These are phyloP conservation scores for Globisporangium acanthophoron DNA, from an alignment of 352 stramenopile genomes.

Conservation along the genomic window DNA sequence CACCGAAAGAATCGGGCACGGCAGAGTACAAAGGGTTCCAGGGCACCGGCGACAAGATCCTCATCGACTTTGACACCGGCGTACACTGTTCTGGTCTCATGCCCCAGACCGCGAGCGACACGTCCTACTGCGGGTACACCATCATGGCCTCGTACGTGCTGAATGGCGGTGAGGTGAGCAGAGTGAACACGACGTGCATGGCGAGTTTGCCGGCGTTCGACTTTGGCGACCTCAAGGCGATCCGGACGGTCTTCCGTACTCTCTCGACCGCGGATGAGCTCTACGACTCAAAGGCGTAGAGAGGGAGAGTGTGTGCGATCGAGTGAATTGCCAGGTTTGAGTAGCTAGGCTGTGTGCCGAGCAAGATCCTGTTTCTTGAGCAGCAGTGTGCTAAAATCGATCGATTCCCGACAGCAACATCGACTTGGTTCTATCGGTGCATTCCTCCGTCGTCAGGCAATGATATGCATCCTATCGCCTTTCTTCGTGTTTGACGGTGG, in stretches of 20 bases:
- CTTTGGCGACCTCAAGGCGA: slow-evolving; percentile 1
- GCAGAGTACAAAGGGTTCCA: slow-evolving; percentile 16
- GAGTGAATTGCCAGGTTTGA: no score
- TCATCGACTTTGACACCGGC: slow-evolving; percentile 9
- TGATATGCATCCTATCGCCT: no score
- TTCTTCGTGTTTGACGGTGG: no score
- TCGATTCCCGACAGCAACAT: no score
- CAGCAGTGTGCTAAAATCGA: no score
- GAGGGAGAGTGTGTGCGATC: background rate
- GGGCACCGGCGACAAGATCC: slow-evolving; percentile 9
- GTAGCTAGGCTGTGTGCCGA: no score
- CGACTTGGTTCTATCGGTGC: no score
- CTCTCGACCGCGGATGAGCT: background rate
- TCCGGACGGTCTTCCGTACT: background rate
- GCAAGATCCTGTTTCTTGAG: no score
- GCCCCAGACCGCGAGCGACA: background rate
- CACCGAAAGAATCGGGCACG: slow-evolving; percentile 14
- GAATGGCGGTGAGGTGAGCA: background rate
- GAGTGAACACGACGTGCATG: slow-evolving; percentile 1
- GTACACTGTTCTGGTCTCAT: background rate
- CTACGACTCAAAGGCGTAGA: background rate
- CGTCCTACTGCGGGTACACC: background rate
- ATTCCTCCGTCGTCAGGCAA: no score
- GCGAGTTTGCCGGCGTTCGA: background rate
- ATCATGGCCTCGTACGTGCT: slow-evolving; percentile 1